Conservation (phyloP, 2,329 filamentous ascomycete species). For the Trichoderma oligosporum region DNA sequence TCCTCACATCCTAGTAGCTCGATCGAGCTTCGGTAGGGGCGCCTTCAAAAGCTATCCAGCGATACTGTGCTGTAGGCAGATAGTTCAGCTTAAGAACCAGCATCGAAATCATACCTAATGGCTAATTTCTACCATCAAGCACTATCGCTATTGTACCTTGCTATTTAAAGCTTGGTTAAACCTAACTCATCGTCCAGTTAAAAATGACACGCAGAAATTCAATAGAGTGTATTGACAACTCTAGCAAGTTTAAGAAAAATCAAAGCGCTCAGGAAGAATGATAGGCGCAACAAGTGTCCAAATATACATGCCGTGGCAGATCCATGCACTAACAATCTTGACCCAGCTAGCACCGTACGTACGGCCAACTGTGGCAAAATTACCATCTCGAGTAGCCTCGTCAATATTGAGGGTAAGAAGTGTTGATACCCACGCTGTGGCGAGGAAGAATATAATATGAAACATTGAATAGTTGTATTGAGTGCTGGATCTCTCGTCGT, state of each 20-base stretch:
- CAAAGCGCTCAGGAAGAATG: slow-evolving; percentile 81
- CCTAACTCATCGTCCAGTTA: background rate
- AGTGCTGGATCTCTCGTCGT: slow-evolving; percentile 83
- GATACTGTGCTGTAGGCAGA: background rate
- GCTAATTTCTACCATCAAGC: too few relatives aligned
- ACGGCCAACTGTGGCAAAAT: slow-evolving; percentile 88
- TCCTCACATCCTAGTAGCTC: too few relatives aligned
- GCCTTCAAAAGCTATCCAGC: too few relatives aligned
- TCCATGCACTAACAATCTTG: slow-evolving; percentile 97
- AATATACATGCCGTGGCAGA: slow-evolving; percentile 88
- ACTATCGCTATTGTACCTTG: background rate
- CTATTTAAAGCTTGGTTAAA: background rate
- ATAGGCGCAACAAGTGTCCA: slow-evolving; percentile 91
- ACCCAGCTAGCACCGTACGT: slow-evolving; percentile 99
- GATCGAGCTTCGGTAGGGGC: too few relatives aligned
- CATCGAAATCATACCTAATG: background rate
- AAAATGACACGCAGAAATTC: background rate
- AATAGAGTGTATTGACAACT: background rate
- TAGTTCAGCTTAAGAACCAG: background rate
- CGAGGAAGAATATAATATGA: slow-evolving; percentile 96
- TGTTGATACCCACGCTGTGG: slow-evolving; percentile 93
- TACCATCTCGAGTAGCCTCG: slow-evolving; percentile 56
- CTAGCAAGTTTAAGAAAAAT: slow-evolving; percentile 40
- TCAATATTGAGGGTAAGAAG: slow-evolving; percentile 74
- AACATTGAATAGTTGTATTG: slow-evolving; percentile 97